Conservation (phyloP, 257 asterid genomes). For the Scutellaria baicalensis region DNA sequence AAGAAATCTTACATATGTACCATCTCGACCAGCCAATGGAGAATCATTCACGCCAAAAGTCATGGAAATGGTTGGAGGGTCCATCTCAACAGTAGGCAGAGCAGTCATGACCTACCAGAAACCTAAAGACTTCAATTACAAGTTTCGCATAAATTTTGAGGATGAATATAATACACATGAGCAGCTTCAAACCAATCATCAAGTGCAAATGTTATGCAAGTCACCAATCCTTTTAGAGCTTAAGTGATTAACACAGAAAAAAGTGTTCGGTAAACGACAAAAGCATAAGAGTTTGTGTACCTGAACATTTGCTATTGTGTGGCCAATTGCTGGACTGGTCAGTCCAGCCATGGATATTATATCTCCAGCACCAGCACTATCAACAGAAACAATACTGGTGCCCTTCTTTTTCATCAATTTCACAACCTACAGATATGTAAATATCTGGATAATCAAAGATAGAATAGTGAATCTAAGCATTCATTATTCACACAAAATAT, state of each 20-base stretch:
- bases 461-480: background rate
- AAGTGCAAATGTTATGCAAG: background rate
- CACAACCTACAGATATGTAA: constrained; percentile 51
- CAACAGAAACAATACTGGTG: constrained; percentile 59
- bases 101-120: constrained; percentile 68
- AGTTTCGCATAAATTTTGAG: constrained; percentile 7
- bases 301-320: constrained; percentile 86
- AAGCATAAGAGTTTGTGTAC: constrained; percentile 27
- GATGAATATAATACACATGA: background rate
- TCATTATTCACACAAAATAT: background rate
- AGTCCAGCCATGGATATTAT: constrained; percentile 95
- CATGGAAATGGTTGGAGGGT: constrained; percentile 99
- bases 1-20: constrained; percentile 63
- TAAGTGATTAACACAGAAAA: constrained; percentile 7
- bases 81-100: constrained; percentile 88
- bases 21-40: constrained; percentile 97
- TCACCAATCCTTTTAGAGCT: background rate
- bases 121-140: constrained; percentile 14
- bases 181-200: background rate
- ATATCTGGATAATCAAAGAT: background rate
- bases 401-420: constrained; percentile 96
- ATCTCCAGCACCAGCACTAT: constrained; percentile 96
- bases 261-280: constrained; percentile 1
- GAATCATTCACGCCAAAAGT: constrained; percentile 98
- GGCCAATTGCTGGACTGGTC: constrained; percentile 80